Percentiles rank a stretch among this genome's conserved stretches.
These are phyloP conservation scores for Eremothecium sinecaudum DNA, from an alignment of 1,139 yeast species.

Conservation along the genomic window DNA sequence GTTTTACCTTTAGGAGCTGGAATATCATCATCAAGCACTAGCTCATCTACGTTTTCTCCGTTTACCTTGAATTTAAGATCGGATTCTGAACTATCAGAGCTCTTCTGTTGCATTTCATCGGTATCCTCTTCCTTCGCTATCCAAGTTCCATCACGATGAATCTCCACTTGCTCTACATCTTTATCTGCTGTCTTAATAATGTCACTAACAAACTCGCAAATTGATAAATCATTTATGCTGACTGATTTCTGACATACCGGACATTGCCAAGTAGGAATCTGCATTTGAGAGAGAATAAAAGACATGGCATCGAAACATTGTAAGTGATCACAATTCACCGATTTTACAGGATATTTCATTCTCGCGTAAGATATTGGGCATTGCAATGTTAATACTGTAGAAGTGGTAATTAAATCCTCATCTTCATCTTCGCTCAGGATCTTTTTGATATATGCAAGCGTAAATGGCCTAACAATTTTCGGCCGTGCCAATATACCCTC, in stretches of 20 bases:
- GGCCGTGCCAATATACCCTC: conserved; percentile 33
- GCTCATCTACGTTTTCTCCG: conserved; percentile 5
- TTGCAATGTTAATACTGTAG: conserved; percentile 46
- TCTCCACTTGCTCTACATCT: conserved; percentile 45
- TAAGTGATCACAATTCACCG: conserved; percentile 53
- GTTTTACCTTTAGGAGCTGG: conserved; percentile 4
- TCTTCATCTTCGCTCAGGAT: conserved; percentile 39
- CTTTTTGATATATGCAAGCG: conserved; percentile 37
- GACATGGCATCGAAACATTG: conserved; percentile 63
- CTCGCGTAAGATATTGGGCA: conserved; percentile 60
- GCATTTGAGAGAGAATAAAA: conserved; percentile 50
- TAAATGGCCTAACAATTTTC: conserved; percentile 41
- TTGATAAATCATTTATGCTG: conserved; percentile 42
- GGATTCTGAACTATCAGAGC: conserved; percentile 7
- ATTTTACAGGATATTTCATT: conserved; percentile 51
- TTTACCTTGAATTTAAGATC: conserved; percentile 8
- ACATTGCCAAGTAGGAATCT: conserved; percentile 58
- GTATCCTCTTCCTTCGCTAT: conserved; percentile 30
- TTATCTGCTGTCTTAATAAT: conserved; percentile 39
- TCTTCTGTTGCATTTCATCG: conserved; percentile 1
- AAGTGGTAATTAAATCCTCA: conserved; percentile 49
- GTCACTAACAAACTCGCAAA: conserved; percentile 52
- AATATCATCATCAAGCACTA: conserved; percentile 3
- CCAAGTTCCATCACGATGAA: conserved; percentile 56
- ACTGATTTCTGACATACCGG: conserved; percentile 49